Percentiles rank a stretch among this genome's conserved stretches.
These are phyloP conservation scores for Microcos paniculata DNA, from an alignment of 345 rosid species.

Conservation along the genomic window DNA sequence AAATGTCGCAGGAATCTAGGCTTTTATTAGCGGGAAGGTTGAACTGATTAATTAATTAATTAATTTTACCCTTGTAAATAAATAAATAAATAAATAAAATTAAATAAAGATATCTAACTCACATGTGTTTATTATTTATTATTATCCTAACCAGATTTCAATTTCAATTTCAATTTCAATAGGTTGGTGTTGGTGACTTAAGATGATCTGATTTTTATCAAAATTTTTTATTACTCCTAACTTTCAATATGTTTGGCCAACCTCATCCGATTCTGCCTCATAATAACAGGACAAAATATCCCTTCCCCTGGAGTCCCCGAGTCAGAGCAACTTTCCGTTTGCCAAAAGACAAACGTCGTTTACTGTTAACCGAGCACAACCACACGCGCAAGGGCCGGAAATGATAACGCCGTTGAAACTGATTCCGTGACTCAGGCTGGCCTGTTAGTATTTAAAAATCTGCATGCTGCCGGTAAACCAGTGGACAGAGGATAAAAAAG, in stretches of 20 bases:
- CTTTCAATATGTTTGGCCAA: too few relatives aligned
- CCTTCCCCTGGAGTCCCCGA: neutral
- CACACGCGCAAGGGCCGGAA: too few relatives aligned
- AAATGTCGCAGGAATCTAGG: too few relatives aligned
- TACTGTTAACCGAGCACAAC: neutral
- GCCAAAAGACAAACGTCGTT: neutral
- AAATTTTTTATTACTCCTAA: neutral
- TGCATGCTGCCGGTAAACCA: neutral
- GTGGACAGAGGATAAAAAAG: neutral
- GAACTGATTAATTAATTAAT: too few relatives aligned
- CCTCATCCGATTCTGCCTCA: neutral
- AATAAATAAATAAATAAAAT: too few relatives aligned
- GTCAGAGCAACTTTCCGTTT: neutral
- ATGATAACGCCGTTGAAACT: neutral
- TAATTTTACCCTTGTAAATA: too few relatives aligned
- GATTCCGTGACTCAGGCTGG: neutral
- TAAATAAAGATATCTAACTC: too few relatives aligned
- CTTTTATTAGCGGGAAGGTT: too few relatives aligned
- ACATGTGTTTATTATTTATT: too few relatives aligned
- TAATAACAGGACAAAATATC: neutral
- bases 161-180: neutral
- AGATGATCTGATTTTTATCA: neutral
- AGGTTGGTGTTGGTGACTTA: neutral
- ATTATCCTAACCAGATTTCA: too few relatives aligned
- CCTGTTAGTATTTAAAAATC: neutral